Percentiles rank a stretch among this genome's conserved stretches.
Conservation (phyloP, 148 eudicot genomes). For the Nepenthes gracilis region DNA sequence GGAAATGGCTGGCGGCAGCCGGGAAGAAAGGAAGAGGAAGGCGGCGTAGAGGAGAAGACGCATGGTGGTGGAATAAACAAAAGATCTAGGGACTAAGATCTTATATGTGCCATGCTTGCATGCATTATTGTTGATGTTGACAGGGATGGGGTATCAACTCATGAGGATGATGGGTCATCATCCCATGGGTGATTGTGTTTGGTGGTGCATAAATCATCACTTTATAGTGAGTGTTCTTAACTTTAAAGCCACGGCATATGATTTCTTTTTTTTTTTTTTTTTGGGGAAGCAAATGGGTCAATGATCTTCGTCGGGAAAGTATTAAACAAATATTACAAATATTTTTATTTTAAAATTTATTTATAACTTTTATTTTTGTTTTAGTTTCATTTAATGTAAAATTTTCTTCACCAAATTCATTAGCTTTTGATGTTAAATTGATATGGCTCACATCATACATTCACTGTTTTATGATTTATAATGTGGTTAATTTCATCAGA, state of each 20-base stretch:
- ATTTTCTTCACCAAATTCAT: too few species aligned
- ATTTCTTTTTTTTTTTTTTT: too few species aligned
- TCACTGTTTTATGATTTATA: too few species aligned
- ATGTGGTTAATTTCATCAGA: too few species aligned
- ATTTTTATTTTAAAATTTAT: too few species aligned
- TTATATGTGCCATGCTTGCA: not conserved
- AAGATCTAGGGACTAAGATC: not conserved
- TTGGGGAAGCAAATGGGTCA: too few species aligned
- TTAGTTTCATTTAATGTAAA: too few species aligned
- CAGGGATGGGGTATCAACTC: not conserved
- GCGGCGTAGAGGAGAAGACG: conserved; percentile 5
- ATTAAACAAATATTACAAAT: too few species aligned
- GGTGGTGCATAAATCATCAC: not conserved
- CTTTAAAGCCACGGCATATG: conserved; percentile 39
- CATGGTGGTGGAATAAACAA: not conserved
- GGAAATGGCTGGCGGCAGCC: conserved; percentile 9
- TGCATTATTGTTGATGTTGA: not conserved
- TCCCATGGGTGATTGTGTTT: not conserved
- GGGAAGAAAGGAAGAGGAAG: conserved; percentile 14
- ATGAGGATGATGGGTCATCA: not conserved
- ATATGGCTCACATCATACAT: too few species aligned
- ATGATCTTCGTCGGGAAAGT: too few species aligned
- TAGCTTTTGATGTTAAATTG: too few species aligned
- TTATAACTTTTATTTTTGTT: too few species aligned
- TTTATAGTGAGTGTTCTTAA: conserved; percentile 17